phyloP scores from a whole-genome alignment of 108 stramenopile genomes.

The Poteriospumella lacustris region DNA sequence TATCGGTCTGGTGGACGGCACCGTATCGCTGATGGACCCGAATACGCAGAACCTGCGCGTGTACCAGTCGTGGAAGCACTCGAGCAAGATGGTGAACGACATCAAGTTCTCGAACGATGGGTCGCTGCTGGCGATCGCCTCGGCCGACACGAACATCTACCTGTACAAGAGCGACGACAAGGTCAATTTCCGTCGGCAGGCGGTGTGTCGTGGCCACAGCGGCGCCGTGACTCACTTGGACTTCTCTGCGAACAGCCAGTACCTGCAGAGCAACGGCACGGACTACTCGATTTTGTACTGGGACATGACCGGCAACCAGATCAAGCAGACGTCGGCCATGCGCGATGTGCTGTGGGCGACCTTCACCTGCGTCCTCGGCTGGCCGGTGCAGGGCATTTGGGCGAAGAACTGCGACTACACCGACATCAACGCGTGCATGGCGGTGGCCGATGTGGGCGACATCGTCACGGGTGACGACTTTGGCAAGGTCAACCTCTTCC shows the following conservation, averaged over 20 bases:
- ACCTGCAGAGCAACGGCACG: slow-evolving; percentile 44
- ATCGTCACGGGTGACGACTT: slow-evolving; percentile 43
- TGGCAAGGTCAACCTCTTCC: slow-evolving; percentile 38
- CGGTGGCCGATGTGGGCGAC: slow-evolving; percentile 1
- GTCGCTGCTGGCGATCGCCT: not conserved
- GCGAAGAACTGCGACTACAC: slow-evolving; percentile 29
- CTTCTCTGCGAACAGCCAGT: slow-evolving; percentile 46
- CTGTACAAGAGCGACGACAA: slow-evolving; percentile 10
- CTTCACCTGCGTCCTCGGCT: slow-evolving; percentile 40
- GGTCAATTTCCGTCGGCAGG: slow-evolving; percentile 23
- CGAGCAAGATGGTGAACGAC: not conserved
- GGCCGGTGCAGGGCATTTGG: slow-evolving; percentile 47
- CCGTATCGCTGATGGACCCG: not conserved
- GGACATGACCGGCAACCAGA: slow-evolving; percentile 44
- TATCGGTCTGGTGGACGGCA: slow-evolving; percentile 55
- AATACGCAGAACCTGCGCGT: slow-evolving; percentile 11
- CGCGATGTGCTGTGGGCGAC: slow-evolving; percentile 53
- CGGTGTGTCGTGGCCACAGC: slow-evolving; percentile 41
- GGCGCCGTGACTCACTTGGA: slow-evolving; percentile 52
- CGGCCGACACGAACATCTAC: slow-evolving; percentile 24
- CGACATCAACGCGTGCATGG: slow-evolving; percentile 5
- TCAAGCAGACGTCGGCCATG: slow-evolving; percentile 37
- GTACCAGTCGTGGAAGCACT: slow-evolving; percentile 17
- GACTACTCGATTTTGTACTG: slow-evolving; percentile 47
- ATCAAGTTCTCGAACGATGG: slow-evolving; percentile 15